phyloP scores from a whole-genome alignment of 2,329 filamentous ascomycete genomes.

The Venturia effusa region DNA sequence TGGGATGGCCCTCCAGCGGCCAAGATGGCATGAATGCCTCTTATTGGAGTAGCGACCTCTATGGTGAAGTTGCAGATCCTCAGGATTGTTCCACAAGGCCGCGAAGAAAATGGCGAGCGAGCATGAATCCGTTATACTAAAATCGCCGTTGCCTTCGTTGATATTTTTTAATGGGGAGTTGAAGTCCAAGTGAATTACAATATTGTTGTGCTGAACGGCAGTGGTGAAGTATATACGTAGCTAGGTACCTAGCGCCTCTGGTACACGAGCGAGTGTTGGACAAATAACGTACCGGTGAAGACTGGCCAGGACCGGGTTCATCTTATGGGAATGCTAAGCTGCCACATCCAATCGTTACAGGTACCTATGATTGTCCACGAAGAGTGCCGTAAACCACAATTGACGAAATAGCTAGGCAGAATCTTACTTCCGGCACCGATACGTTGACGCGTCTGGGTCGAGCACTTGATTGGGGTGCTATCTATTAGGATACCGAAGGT shows the following conservation, averaged over 20 bases:
- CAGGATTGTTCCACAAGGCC: not conserved
- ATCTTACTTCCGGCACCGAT: too few species aligned
- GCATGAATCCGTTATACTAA: not conserved
- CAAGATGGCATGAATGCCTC: not conserved
- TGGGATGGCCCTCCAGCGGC: not conserved
- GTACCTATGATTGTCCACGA: not conserved
- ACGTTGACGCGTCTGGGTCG: too few species aligned
- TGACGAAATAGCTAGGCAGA: too few species aligned
- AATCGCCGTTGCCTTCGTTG: not conserved
- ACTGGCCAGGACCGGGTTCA: not conserved
- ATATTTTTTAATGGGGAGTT: not conserved
- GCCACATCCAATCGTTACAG: not conserved
- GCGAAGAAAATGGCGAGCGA: not conserved
- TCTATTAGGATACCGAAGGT: too few species aligned
- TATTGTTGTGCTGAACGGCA: not conserved
- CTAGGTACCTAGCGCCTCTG: not conserved
- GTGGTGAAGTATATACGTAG: not conserved
- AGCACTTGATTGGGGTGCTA: too few species aligned
- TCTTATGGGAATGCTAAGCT: not conserved
- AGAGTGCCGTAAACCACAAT: not conserved
- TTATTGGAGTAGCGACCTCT: not conserved
- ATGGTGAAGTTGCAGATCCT: not conserved
- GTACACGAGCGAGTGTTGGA: too few species aligned
- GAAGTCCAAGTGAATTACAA: not conserved
- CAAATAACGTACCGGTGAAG: not conserved